Percentiles rank a stretch among this genome's conserved stretches.
These are phyloP conservation scores for Lantana camara DNA, from an alignment of 257 asterid genomes.

Conservation along the genomic window DNA sequence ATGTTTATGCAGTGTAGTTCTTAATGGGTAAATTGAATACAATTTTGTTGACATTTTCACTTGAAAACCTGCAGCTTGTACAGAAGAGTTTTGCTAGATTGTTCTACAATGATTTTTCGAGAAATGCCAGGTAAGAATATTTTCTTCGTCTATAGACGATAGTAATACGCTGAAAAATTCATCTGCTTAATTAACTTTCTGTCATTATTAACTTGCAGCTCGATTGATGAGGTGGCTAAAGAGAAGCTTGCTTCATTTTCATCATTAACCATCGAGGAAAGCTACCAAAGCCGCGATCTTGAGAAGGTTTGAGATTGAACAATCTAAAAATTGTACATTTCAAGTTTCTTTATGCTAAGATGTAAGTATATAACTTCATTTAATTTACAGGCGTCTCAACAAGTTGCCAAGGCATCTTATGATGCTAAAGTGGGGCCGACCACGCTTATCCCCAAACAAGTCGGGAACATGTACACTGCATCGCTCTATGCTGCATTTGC, in stretches of 20 bases:
- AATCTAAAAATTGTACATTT: neutral
- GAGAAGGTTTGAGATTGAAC: constrained; percentile 65
- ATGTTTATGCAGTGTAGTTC: neutral
- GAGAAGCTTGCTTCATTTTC: constrained; percentile 72
- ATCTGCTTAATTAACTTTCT: constrained; percentile 19
- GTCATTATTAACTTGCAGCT: constrained; percentile 54
- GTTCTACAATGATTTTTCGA: constrained; percentile 71
- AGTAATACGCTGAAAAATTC: constrained; percentile 6
- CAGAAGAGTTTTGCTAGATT: constrained; percentile 95
- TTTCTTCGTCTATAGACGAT: constrained; percentile 16
- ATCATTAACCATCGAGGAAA: constrained; percentile 69
- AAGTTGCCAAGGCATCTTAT: constrained; percentile 83
- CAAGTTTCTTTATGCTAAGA: neutral
- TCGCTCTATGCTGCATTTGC: constrained; percentile 97
- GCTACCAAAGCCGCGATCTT: constrained; percentile 96
- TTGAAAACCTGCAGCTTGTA: constrained; percentile 75
- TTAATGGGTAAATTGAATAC: neutral
- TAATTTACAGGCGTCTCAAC: constrained; percentile 77
- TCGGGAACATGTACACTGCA: constrained; percentile 99
- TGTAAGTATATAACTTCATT: constrained; percentile 22
- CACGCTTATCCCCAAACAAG: constrained; percentile 91
- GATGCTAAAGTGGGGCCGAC: constrained; percentile 87
- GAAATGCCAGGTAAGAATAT: constrained; percentile 71
- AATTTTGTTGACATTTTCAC: constrained; percentile 16
- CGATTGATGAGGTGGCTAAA: constrained; percentile 77